Percentiles rank a stretch among this genome's conserved stretches.
Conservation (phyloP, 2,329 filamentous ascomycete genomes). For the Monilinia fructicola region DNA sequence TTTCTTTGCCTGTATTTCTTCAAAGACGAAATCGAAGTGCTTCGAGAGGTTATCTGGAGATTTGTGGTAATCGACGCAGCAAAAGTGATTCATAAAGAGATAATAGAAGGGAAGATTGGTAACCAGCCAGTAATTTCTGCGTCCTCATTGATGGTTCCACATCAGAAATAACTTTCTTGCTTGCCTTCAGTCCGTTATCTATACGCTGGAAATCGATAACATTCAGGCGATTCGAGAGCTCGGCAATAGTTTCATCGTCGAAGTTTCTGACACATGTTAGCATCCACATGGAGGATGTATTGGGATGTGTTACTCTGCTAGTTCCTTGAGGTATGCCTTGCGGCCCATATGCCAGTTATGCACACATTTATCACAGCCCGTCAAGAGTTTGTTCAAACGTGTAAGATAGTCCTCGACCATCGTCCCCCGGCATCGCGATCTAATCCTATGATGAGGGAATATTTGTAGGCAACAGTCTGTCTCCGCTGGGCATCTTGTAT, state of each 20-base stretch:
- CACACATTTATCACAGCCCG: slow-evolving; percentile 67
- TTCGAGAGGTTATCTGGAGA: slow-evolving; percentile 35
- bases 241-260: slow-evolving; percentile 51
- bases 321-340: slow-evolving; percentile 58
- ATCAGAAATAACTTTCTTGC: slow-evolving; percentile 51
- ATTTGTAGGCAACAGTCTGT: slow-evolving; percentile 63
- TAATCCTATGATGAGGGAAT: slow-evolving; percentile 68
- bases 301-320: slow-evolving; percentile 55
- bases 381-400: slow-evolving; percentile 58
- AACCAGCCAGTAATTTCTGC: slow-evolving; percentile 36
- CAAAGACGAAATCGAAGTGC: slow-evolving; percentile 78
- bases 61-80: slow-evolving; percentile 76
- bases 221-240: slow-evolving; percentile 58
- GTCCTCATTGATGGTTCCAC: slow-evolving; percentile 34
- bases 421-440: slow-evolving; percentile 57
- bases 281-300: background rate
- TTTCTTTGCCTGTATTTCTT: slow-evolving; percentile 73
- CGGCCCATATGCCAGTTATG: slow-evolving; percentile 72
- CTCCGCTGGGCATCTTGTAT: slow-evolving; percentile 57
- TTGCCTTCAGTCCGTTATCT: slow-evolving; percentile 56
- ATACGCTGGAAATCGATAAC: slow-evolving; percentile 62
- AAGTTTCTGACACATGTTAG: slow-evolving; percentile 35
- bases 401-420: slow-evolving; percentile 60
- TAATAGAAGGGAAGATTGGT: slow-evolving; percentile 63
- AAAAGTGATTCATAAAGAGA: slow-evolving; percentile 84